Percentiles rank a stretch among this genome's conserved stretches.
Conservation (phyloP, 2,329 filamentous ascomycete species). For the Laburnicola sp. region DNA sequence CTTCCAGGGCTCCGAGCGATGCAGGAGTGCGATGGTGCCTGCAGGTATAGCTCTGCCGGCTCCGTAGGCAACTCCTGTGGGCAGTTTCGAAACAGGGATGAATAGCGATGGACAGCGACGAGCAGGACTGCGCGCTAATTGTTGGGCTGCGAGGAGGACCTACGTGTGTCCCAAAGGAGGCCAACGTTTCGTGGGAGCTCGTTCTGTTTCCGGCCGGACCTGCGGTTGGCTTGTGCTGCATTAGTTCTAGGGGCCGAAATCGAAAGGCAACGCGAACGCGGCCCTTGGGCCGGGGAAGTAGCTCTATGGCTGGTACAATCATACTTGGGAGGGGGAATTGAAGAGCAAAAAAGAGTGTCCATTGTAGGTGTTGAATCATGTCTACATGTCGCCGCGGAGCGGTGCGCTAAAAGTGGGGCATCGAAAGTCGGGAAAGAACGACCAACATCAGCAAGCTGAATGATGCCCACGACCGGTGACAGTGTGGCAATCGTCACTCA, state of each 20-base stretch:
- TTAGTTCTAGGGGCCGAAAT: not conserved
- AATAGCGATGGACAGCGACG: constrained; percentile 5
- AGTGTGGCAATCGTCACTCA: too few species aligned
- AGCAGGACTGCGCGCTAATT: not conserved
- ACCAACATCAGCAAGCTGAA: constrained; percentile 1
- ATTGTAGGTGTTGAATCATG: not conserved
- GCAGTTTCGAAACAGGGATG: constrained; percentile 15
- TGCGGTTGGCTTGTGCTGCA: constrained; percentile 9
- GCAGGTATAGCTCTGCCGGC: constrained; percentile 2
- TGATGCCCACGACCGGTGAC: too few species aligned
- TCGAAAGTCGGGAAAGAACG: not conserved
- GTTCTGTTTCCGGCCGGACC: not conserved
- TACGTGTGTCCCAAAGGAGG: not conserved
- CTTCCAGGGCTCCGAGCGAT: not conserved
- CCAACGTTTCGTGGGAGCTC: constrained; percentile 6
- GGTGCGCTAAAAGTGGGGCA: not conserved
- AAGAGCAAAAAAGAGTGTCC: not conserved
- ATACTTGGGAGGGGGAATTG: too few species aligned
- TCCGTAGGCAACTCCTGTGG: constrained; percentile 12
- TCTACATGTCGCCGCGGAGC: not conserved
- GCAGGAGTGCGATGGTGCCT: not conserved
- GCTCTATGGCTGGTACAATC: too few species aligned
- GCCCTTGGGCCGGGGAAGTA: not conserved
- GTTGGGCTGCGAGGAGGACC: not conserved
- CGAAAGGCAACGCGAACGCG: not conserved